A percentile compares a stretch with the other conserved stretches of the same genome.
Evolutionary conservation across 208 protist species (phyloP).

Genomic region (Crithidia fasciculata): DNA sequence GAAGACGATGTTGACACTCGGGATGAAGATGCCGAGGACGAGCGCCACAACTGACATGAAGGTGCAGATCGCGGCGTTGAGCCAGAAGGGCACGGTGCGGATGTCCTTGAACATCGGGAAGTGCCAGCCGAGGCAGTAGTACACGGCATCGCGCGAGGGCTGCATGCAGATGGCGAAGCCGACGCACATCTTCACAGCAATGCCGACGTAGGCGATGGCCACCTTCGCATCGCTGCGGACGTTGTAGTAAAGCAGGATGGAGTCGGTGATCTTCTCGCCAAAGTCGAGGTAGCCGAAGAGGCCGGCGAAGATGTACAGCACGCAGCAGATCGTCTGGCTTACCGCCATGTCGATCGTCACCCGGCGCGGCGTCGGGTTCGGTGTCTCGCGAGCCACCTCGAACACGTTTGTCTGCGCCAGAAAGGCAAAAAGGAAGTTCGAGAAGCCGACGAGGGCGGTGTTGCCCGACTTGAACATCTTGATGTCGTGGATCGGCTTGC

Average conservation of each 20-base stretch:
- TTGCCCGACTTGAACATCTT: slow-evolving; percentile 71
- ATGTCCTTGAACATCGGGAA: slow-evolving; percentile 54
- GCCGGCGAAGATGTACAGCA: slow-evolving; percentile 77
- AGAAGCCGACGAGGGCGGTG: slow-evolving; percentile 67
- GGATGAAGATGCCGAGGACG: slow-evolving; percentile 79
- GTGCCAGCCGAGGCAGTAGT: slow-evolving; percentile 67
- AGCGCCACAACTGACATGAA: slow-evolving; percentile 69
- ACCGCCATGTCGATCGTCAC: slow-evolving; percentile 60
- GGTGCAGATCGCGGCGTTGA: slow-evolving; percentile 61
- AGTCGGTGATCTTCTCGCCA: slow-evolving; percentile 50
- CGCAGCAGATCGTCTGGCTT: slow-evolving; percentile 68
- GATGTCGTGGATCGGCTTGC: slow-evolving; percentile 56
- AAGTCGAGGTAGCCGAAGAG: slow-evolving; percentile 86
- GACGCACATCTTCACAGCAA: slow-evolving; percentile 77
- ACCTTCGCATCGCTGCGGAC: slow-evolving; percentile 54
- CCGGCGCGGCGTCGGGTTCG: slow-evolving; percentile 40
- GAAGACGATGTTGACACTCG: slow-evolving; percentile 77
- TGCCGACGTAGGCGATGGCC: slow-evolving; percentile 67
- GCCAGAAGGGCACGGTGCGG: slow-evolving; percentile 56
- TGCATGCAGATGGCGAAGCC: slow-evolving; percentile 82
- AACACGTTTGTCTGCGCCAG: slow-evolving; percentile 83
- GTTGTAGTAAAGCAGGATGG: slow-evolving; percentile 77
- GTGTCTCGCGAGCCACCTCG: slow-evolving; percentile 73
- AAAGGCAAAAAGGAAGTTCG: slow-evolving; percentile 86
- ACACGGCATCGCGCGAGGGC: slow-evolving; percentile 69